Evolutionary conservation across 176 grass and related monocot genomes (phyloP), one percentile per base, ranked within the genome.

Genomic region (Elymus sibiricus): DNA sequence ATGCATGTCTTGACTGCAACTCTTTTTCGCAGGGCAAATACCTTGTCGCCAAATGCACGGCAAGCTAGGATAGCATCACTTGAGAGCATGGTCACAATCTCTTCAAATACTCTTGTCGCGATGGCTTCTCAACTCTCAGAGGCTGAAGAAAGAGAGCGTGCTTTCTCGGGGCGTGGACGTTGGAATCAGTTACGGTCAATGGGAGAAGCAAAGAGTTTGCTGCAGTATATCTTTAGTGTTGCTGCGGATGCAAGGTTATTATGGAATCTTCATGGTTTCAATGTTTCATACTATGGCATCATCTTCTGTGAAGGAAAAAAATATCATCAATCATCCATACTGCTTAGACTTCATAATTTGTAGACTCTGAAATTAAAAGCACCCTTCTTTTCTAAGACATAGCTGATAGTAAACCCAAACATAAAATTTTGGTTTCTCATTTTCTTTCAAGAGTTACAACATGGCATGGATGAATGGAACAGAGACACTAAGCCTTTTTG

Each of bases 71-170:
- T 94, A 83, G 75, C 92, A 82, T 91, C 97, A 79, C 88, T 99
- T 79, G 97, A 99, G 79, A 99, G 91, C 84, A 99, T 99, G 97
- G 90, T 99, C 74, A 94, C 88, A 85, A 96, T 99, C 27, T 99
- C 94, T 28, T 99, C 97, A 46, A 97, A 93, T 81, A 94, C 87
- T 44, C 88, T 99, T 80, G 97, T 96, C 26, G 92, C 94, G 65
- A 99, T 99, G 94, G 97, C 92, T 86, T 94, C 94, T 69, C 97
- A 99, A 78, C 88, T 99, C 60, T 99, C 97, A 60, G 94, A 99
- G 77, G 97, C 97, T 40, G 97, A 99, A 87, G 97, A 99, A 91
- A 94, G 97, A 81, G 97, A 99, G 61, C 92, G 97, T n/a, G 26
- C 92, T 42, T 99, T 99, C 85, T 91, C 90, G 39, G 94, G 94